phyloP scores from a whole-genome alignment of 208 protist genomes.

The Leishmania amazonensis region DNA sequence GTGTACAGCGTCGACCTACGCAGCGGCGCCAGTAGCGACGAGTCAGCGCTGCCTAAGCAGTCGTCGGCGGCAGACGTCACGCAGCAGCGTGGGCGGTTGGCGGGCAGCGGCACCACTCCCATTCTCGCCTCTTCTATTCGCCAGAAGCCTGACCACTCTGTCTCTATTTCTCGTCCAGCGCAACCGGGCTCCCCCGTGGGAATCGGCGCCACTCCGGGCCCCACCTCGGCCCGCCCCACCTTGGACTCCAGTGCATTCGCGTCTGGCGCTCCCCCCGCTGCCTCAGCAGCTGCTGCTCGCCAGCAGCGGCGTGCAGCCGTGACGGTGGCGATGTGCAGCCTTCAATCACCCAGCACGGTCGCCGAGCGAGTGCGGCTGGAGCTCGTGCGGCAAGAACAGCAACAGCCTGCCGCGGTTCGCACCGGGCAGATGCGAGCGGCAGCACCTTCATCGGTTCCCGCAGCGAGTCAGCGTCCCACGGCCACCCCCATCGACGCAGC shows the following conservation, averaged over 20 bases:
- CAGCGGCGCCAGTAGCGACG: constrained; percentile 4
- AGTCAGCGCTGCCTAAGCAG: constrained; percentile 1
- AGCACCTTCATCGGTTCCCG: neutral
- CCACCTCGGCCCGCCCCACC: constrained; percentile 14
- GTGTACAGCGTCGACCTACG: constrained; percentile 27
- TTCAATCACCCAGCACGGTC: constrained; percentile 19
- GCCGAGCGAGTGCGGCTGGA: constrained; percentile 20
- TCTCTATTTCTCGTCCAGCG: neutral
- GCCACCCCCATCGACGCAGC: constrained; percentile 16
- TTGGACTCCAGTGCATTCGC: constrained; percentile 9
- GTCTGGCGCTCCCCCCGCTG: constrained; percentile 1
- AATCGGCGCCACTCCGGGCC: neutral
- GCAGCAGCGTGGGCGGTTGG: constrained; percentile 14
- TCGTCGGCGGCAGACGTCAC: constrained; percentile 8
- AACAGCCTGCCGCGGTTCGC: neutral
- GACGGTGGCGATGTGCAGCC: constrained; percentile 15
- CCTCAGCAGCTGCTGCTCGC: constrained; percentile 5
- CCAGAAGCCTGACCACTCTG: constrained; percentile 12
- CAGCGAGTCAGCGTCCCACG: neutral
- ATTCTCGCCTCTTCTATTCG: constrained; percentile 30
- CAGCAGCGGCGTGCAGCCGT: constrained; percentile 21
- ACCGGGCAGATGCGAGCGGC: neutral
- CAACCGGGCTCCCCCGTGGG: neutral
- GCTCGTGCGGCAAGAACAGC: constrained; percentile 22
- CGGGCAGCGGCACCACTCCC: constrained; percentile 1